Percentiles rank a stretch among this genome's conserved stretches.
Evolutionary conservation across 345 rosid genomes (phyloP).

Genomic region (Salix arbutifolia): DNA sequence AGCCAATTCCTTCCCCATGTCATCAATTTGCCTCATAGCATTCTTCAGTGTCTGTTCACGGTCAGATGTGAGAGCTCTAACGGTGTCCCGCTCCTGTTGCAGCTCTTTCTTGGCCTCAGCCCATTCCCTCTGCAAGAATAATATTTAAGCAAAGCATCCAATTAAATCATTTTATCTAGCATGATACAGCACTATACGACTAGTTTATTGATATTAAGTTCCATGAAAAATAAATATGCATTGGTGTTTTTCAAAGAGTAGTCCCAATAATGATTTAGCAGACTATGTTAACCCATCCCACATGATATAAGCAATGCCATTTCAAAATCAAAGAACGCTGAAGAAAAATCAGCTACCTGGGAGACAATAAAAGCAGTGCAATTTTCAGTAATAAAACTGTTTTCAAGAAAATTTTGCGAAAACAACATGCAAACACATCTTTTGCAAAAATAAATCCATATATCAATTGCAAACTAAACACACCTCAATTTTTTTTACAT

Average conservation of each 20-base stretch:
- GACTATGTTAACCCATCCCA: too few species aligned
- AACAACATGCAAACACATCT: neutral
- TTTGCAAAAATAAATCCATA: neutral
- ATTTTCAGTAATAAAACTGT: neutral
- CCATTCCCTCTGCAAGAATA: constrained; percentile 68
- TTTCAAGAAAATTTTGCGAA: neutral
- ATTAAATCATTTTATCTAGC: neutral
- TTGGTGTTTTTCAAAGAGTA: too few species aligned
- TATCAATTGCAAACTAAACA: constrained; percentile 11
- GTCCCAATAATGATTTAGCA: too few species aligned
- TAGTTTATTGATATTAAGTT: neutral
- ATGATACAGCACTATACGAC: neutral
- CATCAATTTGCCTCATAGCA: constrained; percentile 82
- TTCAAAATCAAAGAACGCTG: too few species aligned
- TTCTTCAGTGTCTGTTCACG: constrained; percentile 67
- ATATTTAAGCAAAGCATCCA: neutral
- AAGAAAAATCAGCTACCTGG: too few species aligned
- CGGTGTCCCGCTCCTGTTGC: constrained; percentile 73
- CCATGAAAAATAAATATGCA: neutral
- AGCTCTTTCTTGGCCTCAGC: constrained; percentile 84
- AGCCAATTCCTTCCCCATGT: constrained; percentile 70
- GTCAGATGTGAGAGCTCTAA: constrained; percentile 54
- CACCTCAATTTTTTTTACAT: constrained; percentile 72
- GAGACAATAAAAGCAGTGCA: neutral
- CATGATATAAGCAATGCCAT: too few species aligned